Evolutionary conservation across 495 filamentous ascomycete species (phyloP).

Genomic region (Trypethelium eluteriae): DNA sequence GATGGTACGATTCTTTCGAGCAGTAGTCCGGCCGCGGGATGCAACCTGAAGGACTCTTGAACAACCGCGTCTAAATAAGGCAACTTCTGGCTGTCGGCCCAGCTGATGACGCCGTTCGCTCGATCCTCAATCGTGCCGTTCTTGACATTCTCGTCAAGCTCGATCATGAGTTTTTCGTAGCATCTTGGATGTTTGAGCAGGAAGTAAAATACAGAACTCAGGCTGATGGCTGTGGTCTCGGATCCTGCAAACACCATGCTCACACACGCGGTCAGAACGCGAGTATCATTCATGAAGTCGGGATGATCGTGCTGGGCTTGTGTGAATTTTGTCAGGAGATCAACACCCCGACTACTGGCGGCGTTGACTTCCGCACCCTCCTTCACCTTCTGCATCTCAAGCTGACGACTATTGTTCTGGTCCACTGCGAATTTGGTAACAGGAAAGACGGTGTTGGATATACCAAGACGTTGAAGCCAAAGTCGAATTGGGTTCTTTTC

Average conservation of each 20-base stretch:
- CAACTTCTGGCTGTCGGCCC: conserved; percentile 41
- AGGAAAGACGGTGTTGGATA: conserved; percentile 51
- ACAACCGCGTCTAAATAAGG: conserved; percentile 60
- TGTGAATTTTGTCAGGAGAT: conserved; percentile 43
- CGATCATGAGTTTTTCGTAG: conserved; percentile 36
- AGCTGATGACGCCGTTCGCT: conserved; percentile 34
- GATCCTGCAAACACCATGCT: conserved; percentile 53
- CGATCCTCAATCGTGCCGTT: conserved; percentile 31
- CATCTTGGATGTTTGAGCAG: conserved; percentile 34
- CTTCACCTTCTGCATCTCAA: conserved; percentile 38
- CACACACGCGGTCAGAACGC: conserved; percentile 58
- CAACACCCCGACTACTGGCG: conserved; percentile 36
- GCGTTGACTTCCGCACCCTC: conserved; percentile 32
- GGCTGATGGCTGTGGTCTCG: conserved; percentile 39
- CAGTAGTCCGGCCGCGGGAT: conserved; percentile 54
- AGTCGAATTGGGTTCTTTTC: conserved; percentile 45
- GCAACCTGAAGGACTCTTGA: conserved; percentile 60
- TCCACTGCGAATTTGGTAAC: conserved; percentile 54
- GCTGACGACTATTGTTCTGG: conserved; percentile 48
- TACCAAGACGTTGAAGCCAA: conserved; percentile 34
- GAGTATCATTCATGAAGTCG: conserved; percentile 56
- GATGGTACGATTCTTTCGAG: conserved; percentile 59
- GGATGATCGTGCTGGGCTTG: conserved; percentile 44
- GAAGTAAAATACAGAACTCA: conserved; percentile 37
- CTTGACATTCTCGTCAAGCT: conserved; percentile 34